A percentile compares a stretch with the other conserved stretches of the same genome.
Conservation (phyloP, 345 rosid genomes). For the Cardamine chenopodiifolia region DNA sequence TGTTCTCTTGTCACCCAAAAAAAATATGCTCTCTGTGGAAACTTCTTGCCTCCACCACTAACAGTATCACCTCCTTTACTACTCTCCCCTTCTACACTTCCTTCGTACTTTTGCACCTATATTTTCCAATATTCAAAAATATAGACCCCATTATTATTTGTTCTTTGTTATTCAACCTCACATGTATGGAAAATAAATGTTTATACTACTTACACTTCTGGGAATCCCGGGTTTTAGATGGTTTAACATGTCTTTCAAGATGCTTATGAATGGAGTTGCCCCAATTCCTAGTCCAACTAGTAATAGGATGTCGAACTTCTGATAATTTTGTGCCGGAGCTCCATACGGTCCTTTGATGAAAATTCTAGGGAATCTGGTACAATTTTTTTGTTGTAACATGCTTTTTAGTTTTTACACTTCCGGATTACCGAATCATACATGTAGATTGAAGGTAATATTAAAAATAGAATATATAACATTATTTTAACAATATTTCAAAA, state of each 20-base stretch:
- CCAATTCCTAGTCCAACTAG: constrained; percentile 93
- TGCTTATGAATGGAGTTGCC: constrained; percentile 96
- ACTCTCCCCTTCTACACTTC: constrained; percentile 43
- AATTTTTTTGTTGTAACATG: background rate
- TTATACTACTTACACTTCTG: constrained; percentile 42
- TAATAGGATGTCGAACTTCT: constrained; percentile 70
- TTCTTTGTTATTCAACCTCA: background rate
- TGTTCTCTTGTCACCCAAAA: constrained; percentile 99
- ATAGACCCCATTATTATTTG: background rate
- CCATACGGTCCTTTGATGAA: constrained; percentile 89
- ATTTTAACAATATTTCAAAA: background rate
- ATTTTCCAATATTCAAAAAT: constrained; percentile 8
- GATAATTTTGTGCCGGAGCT: constrained; percentile 94
- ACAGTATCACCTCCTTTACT: constrained; percentile 45
- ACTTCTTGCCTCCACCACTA: constrained; percentile 48
- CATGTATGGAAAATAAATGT: background rate
- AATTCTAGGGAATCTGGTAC: constrained; percentile 70
- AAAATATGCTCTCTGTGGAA: constrained; percentile 89
- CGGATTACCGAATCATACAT: background rate
- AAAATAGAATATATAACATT: background rate
- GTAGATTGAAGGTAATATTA: background rate
- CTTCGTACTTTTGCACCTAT: constrained; percentile 41
- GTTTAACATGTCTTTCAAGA: constrained; percentile 79
- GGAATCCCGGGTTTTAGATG: constrained; percentile 53
- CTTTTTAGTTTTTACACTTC: background rate